Evolutionary conservation across 805 yeast species (phyloP), one percentile per base, ranked within the genome.

Genomic region (Starmerella scarabaei): DNA sequence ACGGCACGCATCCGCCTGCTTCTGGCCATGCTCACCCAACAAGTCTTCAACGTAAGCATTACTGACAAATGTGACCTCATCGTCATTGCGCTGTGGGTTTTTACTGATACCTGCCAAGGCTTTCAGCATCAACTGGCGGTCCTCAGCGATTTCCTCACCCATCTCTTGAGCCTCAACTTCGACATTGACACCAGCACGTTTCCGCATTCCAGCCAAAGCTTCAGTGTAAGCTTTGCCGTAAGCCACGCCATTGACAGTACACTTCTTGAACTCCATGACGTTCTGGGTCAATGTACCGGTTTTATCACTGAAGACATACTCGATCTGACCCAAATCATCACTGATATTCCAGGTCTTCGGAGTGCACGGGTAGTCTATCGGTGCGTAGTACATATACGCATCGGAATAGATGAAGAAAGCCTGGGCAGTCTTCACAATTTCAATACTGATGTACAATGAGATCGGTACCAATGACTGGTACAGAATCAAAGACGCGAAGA

Each of bases 321-420:
- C 93, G 48, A 80, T 76, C 57, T 81, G 93, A 16, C 93, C 93
- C 51, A 80, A 64, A 55, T 80, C 93, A 59, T 80, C 93, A 5
- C 88, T 79, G 36, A 80, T 80, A 53, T 76, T 77, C 93, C 93
- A 80, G 0, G 86, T 70, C 52, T 80, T 80, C 3, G 93, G 88
- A 0, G 77, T 71, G 59, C 93, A 81, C 0, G 88, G 86, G 53
- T 73, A 78, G 58, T 81, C 85, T 35, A 79, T 61, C 36, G 63
- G 69, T 33, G 68, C 75, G 50, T 80, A 75, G 55, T 80, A 81
- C 79, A 80, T 74, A 46, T 71, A 68, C 23, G 66, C 64, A 57
- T 80, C 93, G 1, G 79, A 70, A 56, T 70, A 78, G 47, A 80
- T 81, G 64, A 80, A 80, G 51, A 68, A 78, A 1, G 88, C 88